Conservation (phyloP, 2,329 filamentous ascomycete genomes). For the Xylaria sp. region DNA sequence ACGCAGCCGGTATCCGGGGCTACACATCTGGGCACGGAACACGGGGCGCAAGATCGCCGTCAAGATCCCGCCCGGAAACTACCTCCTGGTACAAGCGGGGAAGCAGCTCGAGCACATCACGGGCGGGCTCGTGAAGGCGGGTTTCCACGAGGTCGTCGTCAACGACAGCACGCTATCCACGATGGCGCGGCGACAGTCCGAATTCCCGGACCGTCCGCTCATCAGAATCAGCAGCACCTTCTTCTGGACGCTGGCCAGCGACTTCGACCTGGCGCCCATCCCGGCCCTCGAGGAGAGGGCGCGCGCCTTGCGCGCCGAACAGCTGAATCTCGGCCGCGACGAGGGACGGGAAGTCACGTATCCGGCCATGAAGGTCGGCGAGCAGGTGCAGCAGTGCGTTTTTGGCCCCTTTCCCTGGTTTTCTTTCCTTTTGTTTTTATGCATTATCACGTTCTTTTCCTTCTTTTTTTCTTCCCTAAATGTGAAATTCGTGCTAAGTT, state of each 20-base stretch:
- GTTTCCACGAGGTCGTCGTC: constrained; percentile 70
- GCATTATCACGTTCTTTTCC: no score
- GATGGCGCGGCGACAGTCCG: constrained; percentile 55
- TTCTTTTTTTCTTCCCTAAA: neutral
- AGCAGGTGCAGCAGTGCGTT: constrained; percentile 66
- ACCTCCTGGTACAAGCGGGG: constrained; percentile 69
- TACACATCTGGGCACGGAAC: constrained; percentile 72
- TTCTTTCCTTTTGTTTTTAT: constrained; percentile 15
- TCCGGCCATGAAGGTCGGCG: constrained; percentile 65
- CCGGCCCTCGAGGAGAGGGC: constrained; percentile 59
- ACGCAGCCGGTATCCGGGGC: constrained; percentile 68
- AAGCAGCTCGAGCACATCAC: constrained; percentile 72
- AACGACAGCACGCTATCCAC: constrained; percentile 62
- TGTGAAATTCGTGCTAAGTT: constrained; percentile 17
- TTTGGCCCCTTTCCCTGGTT: neutral
- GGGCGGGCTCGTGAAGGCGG: constrained; percentile 69
- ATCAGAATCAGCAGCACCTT: constrained; percentile 69
- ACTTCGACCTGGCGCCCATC: constrained; percentile 65
- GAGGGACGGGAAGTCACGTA: constrained; percentile 64
- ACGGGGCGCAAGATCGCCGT: constrained; percentile 68
- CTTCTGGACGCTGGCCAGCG: constrained; percentile 69
- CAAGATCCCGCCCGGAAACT: constrained; percentile 66
- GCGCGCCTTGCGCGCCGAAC: constrained; percentile 56
- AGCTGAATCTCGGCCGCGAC: constrained; percentile 61
- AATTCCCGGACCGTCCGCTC: constrained; percentile 61